These are phyloP conservation scores for Moniliophthora roreri DNA, from an alignment of 1,284 basidiomycete species.

Conservation along the genomic window DNA sequence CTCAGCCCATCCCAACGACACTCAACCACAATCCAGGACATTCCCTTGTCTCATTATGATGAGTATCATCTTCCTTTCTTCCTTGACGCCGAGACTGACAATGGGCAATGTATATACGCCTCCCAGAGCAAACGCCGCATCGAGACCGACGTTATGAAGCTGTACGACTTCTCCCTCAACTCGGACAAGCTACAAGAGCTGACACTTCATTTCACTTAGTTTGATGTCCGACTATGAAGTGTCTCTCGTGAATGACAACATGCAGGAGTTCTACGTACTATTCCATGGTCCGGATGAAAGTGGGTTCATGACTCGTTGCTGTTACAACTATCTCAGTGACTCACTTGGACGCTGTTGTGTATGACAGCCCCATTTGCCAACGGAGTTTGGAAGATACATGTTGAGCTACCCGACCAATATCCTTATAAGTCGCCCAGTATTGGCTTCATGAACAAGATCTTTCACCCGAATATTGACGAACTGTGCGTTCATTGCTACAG, in stretches of 20 bases:
- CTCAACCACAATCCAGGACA: background rate
- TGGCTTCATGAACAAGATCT: slow-evolving; percentile 99
- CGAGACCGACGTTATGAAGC: slow-evolving; percentile 99
- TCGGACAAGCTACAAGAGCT: background rate
- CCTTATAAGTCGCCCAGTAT: slow-evolving; percentile 99
- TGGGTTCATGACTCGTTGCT: slow-evolving; percentile 43
- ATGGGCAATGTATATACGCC: slow-evolving; percentile 33
- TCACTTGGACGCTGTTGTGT: slow-evolving; percentile 8
- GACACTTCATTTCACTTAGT: slow-evolving; percentile 39
- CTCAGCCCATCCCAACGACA: background rate
- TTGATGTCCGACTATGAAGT: slow-evolving; percentile 98
- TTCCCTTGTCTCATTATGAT: slow-evolving; percentile 32
- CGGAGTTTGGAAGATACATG: slow-evolving; percentile 99
- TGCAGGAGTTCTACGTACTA: slow-evolving; percentile 98
- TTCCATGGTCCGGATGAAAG: slow-evolving; percentile 96
- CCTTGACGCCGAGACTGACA: slow-evolving; percentile 5
- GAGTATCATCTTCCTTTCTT: slow-evolving; percentile 24
- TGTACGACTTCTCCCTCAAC: slow-evolving; percentile 54
- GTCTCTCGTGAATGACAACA: slow-evolving; percentile 95
- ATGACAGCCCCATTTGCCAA: slow-evolving; percentile 87
- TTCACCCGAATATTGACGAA: slow-evolving; percentile 98
- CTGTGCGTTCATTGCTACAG: slow-evolving; percentile 53
- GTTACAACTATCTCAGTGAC: background rate
- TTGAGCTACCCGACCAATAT: slow-evolving; percentile 98
- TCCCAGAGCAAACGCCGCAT: slow-evolving; percentile 82